A percentile compares a stretch with the other conserved stretches of the same genome.
phyloP scores from a whole-genome alignment of 2,329 filamentous ascomycete genomes.

The Nemania sp. region DNA sequence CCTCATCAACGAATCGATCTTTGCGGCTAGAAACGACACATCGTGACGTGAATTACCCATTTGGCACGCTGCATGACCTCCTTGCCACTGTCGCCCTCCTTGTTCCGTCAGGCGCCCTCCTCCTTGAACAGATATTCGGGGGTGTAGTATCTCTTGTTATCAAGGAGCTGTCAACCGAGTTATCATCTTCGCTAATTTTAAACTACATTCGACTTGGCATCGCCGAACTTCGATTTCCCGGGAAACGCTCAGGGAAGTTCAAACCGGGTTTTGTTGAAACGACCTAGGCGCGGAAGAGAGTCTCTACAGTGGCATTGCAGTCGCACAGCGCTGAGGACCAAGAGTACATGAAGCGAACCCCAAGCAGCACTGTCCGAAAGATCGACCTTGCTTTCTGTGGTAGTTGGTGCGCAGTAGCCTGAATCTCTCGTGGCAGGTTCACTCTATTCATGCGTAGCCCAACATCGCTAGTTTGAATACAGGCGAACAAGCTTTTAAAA shows the following conservation, averaged over 20 bases:
- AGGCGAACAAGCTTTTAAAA: slow-evolving; percentile 27
- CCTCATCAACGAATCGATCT: slow-evolving; percentile 33
- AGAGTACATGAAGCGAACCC: slow-evolving; percentile 32
- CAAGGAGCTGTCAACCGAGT: slow-evolving; percentile 32
- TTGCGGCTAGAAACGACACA: slow-evolving; percentile 28
- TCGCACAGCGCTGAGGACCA: slow-evolving; percentile 37
- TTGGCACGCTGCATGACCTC: slow-evolving; percentile 32
- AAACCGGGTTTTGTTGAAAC: slow-evolving; percentile 9
- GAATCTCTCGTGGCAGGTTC: slow-evolving; percentile 32
- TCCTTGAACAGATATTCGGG: slow-evolving; percentile 24
- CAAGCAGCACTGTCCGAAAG: slow-evolving; percentile 34
- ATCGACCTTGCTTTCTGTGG: slow-evolving; percentile 31
- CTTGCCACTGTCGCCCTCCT: slow-evolving; percentile 31
- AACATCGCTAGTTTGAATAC: slow-evolving; percentile 31
- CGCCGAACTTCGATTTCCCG: too few species aligned
- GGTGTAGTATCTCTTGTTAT: slow-evolving; percentile 29
- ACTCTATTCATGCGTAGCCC: slow-evolving; percentile 34
- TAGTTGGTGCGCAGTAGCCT: slow-evolving; percentile 36
- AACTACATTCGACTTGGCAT: slow-evolving; percentile 2
- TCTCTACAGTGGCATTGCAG: slow-evolving; percentile 32
- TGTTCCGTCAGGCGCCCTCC: slow-evolving; percentile 34
- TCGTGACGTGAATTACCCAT: slow-evolving; percentile 25
- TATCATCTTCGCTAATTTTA: slow-evolving; percentile 23
- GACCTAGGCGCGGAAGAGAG: slow-evolving; percentile 29
- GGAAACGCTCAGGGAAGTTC: neutral